Conservation (phyloP, 2,329 filamentous ascomycete genomes). For the Erysiphe neolycopersici region DNA sequence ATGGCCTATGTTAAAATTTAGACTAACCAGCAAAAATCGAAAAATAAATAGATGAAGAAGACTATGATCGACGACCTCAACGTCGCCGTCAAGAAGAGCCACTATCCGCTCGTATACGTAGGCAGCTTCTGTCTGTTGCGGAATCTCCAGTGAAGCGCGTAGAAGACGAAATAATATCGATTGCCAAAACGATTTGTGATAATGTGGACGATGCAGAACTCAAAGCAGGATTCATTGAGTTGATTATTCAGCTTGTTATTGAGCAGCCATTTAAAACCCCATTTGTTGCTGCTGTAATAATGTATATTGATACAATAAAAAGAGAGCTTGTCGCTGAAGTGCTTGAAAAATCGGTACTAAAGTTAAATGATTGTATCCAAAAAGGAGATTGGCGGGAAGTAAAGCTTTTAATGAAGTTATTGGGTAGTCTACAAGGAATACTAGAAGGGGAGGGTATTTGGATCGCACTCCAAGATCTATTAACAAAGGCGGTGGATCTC, state of each 20-base stretch:
- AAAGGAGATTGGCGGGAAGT: conserved; percentile 67
- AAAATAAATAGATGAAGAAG: conserved; percentile 42
- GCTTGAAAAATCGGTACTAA: conserved; percentile 31
- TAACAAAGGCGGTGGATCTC: conserved; percentile 68
- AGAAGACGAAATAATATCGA: conserved; percentile 49
- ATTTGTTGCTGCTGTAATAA: conserved; percentile 61
- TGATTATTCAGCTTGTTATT: conserved; percentile 47
- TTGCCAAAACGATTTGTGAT: conserved; percentile 53
- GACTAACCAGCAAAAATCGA: conserved; percentile 6
- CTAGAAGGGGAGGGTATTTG: conserved; percentile 71
- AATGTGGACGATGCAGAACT: conserved; percentile 69
- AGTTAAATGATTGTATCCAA: conserved; percentile 39
- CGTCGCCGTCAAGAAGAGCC: conserved; percentile 52
- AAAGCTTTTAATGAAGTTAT: conserved; percentile 69
- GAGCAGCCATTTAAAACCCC: conserved; percentile 98
- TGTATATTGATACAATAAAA: conserved; percentile 54
- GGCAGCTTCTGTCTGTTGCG: conserved; percentile 53
- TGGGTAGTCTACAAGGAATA: conserved; percentile 61
- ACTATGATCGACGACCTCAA: conserved; percentile 46
- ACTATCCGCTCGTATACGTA: conserved; percentile 42
- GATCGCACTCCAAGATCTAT: conserved; percentile 65
- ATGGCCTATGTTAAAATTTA: conserved; percentile 1
- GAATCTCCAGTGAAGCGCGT: conserved; percentile 56
- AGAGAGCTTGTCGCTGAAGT: conserved; percentile 48
- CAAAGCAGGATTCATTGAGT: conserved; percentile 41